Evolutionary conservation across 2,329 filamentous ascomycete species (phyloP).

Genomic region (Aquanectria penicillioides): DNA sequence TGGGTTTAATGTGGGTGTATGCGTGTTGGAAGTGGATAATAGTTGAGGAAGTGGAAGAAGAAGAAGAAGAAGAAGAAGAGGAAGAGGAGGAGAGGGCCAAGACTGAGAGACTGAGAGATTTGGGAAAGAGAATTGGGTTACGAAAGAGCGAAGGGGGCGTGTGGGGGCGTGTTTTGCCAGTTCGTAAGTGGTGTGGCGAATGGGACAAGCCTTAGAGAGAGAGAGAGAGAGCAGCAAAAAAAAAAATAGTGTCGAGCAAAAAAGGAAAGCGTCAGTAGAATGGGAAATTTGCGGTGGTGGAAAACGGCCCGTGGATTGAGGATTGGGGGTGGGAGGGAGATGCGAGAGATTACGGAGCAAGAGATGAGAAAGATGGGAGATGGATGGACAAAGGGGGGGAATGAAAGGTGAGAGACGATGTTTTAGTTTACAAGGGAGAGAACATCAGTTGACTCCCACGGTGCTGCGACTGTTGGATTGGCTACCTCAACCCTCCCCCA

Average conservation of each 20-base stretch:
- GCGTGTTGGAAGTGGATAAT: constrained; percentile 15
- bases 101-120: constrained; percentile 20
- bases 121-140: constrained; percentile 24
- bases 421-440: constrained; percentile 45
- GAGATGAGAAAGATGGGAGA: constrained; percentile 12
- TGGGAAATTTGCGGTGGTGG: constrained; percentile 2
- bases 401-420: constrained; percentile 36
- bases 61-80: constrained; percentile 11
- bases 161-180: constrained; percentile 7
- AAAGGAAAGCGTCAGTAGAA: constrained; percentile 7
- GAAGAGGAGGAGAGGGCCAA: constrained; percentile 13
- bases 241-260: not conserved
- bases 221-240: constrained; percentile 7
- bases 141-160: constrained; percentile 18
- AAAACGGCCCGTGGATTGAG: not conserved
- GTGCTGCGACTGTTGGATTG: constrained; percentile 12
- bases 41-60: constrained; percentile 1
- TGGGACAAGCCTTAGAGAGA: no score
- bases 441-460: constrained; percentile 32
- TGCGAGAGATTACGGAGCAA: constrained; percentile 19
- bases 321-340: constrained; percentile 9
- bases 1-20: not conserved
- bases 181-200: no score
- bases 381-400: constrained; percentile 14
- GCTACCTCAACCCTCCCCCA: constrained; percentile 17